Percentiles rank a stretch among this genome's conserved stretches.
Conservation (phyloP, 2,329 filamentous ascomycete species). For the Colletotrichum echinochloae region DNA sequence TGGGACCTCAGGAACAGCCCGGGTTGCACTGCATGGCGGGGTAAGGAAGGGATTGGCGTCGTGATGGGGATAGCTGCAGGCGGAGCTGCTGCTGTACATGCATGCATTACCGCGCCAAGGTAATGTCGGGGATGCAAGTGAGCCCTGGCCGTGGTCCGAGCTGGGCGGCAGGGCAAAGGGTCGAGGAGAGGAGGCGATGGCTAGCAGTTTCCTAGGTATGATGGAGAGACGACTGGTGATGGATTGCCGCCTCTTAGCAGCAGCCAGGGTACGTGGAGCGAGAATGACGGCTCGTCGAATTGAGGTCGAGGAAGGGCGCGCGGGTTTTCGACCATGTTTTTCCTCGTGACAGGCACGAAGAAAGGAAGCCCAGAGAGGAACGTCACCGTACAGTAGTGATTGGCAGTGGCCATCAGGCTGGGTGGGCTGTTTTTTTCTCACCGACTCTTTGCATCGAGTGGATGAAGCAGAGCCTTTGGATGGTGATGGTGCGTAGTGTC, state of each 20-base stretch:
- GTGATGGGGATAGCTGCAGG: background rate
- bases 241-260: background rate
- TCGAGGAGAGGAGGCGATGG: no score
- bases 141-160: background rate
- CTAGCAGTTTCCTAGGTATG: no score
- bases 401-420: background rate
- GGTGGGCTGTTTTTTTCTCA: slow-evolving; percentile 15
- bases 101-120: slow-evolving; percentile 9
- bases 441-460: slow-evolving; percentile 21
- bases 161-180: background rate
- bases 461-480: background rate
- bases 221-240: no score
- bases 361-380: background rate
- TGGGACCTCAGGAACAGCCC: background rate
- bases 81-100: background rate
- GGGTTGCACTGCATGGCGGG: background rate
- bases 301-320: no score
- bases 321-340: background rate
- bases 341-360: background rate
- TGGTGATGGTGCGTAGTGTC: background rate
- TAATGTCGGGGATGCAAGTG: background rate
- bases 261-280: no score
- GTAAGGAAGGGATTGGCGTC: background rate
- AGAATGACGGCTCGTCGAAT: background rate
- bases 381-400: background rate